Conservation (phyloP, 129 eudicot species). For the Arctium minus region DNA sequence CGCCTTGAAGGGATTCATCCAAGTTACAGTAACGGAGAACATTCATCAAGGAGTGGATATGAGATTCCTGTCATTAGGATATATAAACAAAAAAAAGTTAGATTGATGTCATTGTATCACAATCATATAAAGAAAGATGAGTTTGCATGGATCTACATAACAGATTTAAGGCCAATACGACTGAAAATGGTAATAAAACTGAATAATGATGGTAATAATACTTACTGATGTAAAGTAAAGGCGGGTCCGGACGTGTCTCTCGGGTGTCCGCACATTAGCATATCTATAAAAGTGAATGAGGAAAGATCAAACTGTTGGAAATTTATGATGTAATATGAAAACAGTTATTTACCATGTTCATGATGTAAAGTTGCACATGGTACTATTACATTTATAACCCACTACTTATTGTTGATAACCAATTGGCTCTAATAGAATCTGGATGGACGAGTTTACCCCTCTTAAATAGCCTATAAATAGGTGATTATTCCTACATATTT, state of each 20-base stretch:
- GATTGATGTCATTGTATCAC: not conserved
- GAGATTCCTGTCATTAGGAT: slow-evolving; percentile 70
- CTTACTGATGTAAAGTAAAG: slow-evolving; percentile 96
- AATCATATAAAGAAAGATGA: not conserved
- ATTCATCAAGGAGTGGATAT: slow-evolving; percentile 94
- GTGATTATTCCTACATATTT: too few species aligned
- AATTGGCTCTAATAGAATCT: too few species aligned
- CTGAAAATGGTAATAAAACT: not conserved
- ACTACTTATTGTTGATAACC: too few species aligned
- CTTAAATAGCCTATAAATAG: too few species aligned
- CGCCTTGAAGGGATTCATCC: slow-evolving; percentile 97
- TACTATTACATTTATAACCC: too few species aligned
- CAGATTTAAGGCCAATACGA: not conserved
- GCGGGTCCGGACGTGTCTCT: slow-evolving; percentile 94
- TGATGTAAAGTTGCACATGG: too few species aligned
- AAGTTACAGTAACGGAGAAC: slow-evolving; percentile 97
- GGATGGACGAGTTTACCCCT: too few species aligned
- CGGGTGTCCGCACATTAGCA: slow-evolving; percentile 97
- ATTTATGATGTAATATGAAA: not conserved
- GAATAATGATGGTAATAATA: not conserved
- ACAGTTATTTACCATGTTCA: not conserved
- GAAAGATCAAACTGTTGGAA: not conserved
- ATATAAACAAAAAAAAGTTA: not conserved
- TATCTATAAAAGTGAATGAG: slow-evolving; percentile 43
- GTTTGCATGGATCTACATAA: not conserved